Conservation (phyloP, 1,284 basidiomycete species). For the Cutaneotrichosporon cyanovorans region DNA sequence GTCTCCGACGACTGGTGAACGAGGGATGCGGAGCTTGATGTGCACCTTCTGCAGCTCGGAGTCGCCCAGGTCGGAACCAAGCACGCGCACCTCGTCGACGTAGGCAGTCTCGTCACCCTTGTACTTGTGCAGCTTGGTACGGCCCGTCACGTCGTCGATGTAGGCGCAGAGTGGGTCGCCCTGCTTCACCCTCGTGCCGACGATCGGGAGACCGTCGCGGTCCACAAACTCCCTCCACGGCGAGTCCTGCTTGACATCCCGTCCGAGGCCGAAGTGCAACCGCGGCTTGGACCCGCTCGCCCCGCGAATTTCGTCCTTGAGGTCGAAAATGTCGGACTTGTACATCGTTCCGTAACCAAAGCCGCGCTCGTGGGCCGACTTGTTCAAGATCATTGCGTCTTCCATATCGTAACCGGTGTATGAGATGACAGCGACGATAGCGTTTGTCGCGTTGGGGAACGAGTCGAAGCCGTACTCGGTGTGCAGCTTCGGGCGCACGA, state of each 20-base stretch:
- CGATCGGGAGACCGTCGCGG: conserved; percentile 72
- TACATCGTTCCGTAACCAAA: conserved; percentile 97
- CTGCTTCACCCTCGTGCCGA: conserved; percentile 63
- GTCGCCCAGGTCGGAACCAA: conserved; percentile 83
- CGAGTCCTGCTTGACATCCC: conserved; percentile 58
- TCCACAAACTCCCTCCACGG: conserved; percentile 66
- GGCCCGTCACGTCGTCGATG: conserved; percentile 74
- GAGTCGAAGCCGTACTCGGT: conserved; percentile 98
- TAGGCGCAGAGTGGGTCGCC: conserved; percentile 79
- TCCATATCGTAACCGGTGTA: conserved; percentile 99
- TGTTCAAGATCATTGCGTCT: conserved; percentile 99
- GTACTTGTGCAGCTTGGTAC: conserved; percentile 85
- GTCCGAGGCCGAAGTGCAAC: conserved; percentile 77
- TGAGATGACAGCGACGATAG: conserved; percentile 96
- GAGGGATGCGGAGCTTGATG: conserved; percentile 85
- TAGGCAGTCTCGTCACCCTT: conserved; percentile 92
- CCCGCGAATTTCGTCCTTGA: conserved; percentile 66
- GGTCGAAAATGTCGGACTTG: conserved; percentile 87
- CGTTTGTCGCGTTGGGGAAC: conserved; percentile 97
- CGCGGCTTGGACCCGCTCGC: conserved; percentile 48
- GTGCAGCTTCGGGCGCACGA: conserved; percentile 87
- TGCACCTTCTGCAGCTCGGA: conserved; percentile 87
- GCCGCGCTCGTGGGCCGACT: conserved; percentile 95
- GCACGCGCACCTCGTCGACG: conserved; percentile 83
- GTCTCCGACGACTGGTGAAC: conserved; percentile 95